Percentiles rank a stretch among this genome's conserved stretches.
phyloP scores from a whole-genome alignment of 441 rosid genomes.

The Pelargonium australe region DNA sequence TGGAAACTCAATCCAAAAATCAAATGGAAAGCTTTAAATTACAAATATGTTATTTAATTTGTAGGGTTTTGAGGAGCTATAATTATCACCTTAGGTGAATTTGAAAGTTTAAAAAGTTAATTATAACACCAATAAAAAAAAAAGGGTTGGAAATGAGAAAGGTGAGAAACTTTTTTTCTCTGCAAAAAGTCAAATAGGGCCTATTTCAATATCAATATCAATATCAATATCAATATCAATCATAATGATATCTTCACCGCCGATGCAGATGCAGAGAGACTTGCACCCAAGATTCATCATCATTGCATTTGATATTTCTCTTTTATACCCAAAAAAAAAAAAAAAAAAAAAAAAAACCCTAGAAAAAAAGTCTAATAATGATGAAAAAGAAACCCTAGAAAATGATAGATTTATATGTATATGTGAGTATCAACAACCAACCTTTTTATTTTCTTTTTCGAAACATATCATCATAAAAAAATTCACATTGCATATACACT shows the following conservation, averaged over 20 bases:
- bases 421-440: conserved; percentile 4
- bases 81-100: no score
- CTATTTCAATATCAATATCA: conserved; percentile 21
- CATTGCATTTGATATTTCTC: conserved; percentile 49
- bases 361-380: neutral
- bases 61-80: neutral
- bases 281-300: conserved; percentile 84
- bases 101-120: neutral
- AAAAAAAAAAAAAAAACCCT: conserved; percentile 8
- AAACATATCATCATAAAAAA: neutral
- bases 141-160: conserved; percentile 35
- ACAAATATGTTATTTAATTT: neutral
- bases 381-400: conserved; percentile 19
- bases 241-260: conserved; percentile 67
- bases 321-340: conserved; percentile 26
- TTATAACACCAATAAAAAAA: no score
- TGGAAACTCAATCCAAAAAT: no score
- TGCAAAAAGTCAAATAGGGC: conserved; percentile 57
- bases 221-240: conserved; percentile 25
- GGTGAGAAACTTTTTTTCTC: conserved; percentile 38
- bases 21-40: neutral
- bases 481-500: neutral
- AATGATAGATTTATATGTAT: conserved; percentile 20
- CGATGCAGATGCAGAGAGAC: conserved; percentile 50
- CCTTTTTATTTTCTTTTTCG: conserved; percentile 25